A percentile compares a stretch with the other conserved stretches of the same genome.
These are phyloP conservation scores for Shiraia bambusicola DNA, from an alignment of 2,329 filamentous ascomycete genomes.

Conservation along the genomic window DNA sequence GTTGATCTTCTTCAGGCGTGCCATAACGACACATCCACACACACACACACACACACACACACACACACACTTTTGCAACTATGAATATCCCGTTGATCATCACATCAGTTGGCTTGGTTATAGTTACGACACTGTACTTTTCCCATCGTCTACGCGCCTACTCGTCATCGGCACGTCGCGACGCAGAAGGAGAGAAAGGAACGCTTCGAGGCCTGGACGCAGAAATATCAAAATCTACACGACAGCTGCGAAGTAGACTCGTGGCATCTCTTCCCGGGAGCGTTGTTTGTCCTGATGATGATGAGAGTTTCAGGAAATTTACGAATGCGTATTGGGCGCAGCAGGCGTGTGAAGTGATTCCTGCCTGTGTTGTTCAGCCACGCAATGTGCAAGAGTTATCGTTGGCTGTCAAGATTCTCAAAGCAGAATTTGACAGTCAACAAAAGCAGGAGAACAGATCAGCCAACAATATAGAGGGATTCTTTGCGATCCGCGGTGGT, in stretches of 20 bases:
- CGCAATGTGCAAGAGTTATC: slow-evolving; percentile 30
- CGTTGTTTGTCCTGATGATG: slow-evolving; percentile 10
- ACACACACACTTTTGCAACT: no score
- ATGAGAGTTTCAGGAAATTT: slow-evolving; percentile 6
- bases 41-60: no score
- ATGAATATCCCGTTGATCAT: no score
- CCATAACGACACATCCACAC: no score
- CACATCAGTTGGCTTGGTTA: no score
- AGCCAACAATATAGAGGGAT: background rate
- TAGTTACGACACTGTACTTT: slow-evolving; percentile 1
- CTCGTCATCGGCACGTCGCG: slow-evolving; percentile 11
- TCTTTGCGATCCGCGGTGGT: slow-evolving; percentile 54
- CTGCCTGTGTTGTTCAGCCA: slow-evolving; percentile 36
- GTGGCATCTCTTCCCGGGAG: slow-evolving; percentile 12
- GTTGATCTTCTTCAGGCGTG: no score
- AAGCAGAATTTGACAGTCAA: slow-evolving; percentile 31
- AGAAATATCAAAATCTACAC: slow-evolving; percentile 8
- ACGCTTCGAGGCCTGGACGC: slow-evolving; percentile 1
- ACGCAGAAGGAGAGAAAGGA: slow-evolving; percentile 12
- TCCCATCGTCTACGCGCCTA: slow-evolving; percentile 10
- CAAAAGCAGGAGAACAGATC: background rate
- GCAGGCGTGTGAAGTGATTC: slow-evolving; percentile 37
- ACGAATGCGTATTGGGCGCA: slow-evolving; percentile 35
- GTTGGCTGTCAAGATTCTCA: slow-evolving; percentile 31
- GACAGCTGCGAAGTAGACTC: slow-evolving; percentile 13